A percentile compares a stretch with the other conserved stretches of the same genome.
These are phyloP conservation scores for Brachypodium distachyon DNA, from an alignment of 202 grass and related monocot genomes.

Conservation along the genomic window DNA sequence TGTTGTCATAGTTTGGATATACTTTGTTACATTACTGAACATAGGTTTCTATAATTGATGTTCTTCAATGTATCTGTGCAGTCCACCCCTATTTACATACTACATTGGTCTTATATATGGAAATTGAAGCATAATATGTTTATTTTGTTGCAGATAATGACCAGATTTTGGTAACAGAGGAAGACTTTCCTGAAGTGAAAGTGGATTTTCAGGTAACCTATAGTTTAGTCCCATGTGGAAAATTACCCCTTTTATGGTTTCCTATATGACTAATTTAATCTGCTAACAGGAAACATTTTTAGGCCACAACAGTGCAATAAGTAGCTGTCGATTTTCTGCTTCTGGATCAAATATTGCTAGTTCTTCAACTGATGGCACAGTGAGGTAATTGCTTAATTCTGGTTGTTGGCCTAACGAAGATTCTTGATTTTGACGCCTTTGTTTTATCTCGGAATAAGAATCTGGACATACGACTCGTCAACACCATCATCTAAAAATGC, in stretches of 20 bases:
- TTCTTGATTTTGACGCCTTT: conserved; percentile 14
- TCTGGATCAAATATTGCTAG: conserved; percentile 87
- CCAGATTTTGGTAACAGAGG: conserved; percentile 43
- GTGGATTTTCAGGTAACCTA: conserved; percentile 77
- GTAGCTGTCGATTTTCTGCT: conserved; percentile 80
- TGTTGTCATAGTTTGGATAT: neutral
- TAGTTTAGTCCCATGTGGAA: conserved; percentile 1
- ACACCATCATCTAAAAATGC: conserved; percentile 95
- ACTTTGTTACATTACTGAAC: neutral
- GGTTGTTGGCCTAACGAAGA: neutral
- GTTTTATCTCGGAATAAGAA: conserved; percentile 41
- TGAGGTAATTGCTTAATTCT: conserved; percentile 52
- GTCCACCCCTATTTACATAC: neutral
- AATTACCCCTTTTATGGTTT: neutral
- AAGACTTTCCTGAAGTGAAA: conserved; percentile 90
- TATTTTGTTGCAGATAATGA: conserved; percentile 39
- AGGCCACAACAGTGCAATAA: conserved; percentile 94
- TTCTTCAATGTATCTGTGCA: conserved; percentile 10
- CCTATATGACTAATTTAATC: conserved; percentile 31
- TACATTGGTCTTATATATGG: neutral
- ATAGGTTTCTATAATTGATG: conserved; percentile 6
- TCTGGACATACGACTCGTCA: conserved; percentile 92
- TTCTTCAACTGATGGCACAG: conserved; percentile 89
- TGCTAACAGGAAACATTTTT: conserved; percentile 94
- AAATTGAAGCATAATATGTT: conserved; percentile 3